Percentiles rank a stretch among this genome's conserved stretches.
phyloP scores from a whole-genome alignment of 192 early-diverging fungal genomes.

The Umbelopsis isabellina region DNA sequence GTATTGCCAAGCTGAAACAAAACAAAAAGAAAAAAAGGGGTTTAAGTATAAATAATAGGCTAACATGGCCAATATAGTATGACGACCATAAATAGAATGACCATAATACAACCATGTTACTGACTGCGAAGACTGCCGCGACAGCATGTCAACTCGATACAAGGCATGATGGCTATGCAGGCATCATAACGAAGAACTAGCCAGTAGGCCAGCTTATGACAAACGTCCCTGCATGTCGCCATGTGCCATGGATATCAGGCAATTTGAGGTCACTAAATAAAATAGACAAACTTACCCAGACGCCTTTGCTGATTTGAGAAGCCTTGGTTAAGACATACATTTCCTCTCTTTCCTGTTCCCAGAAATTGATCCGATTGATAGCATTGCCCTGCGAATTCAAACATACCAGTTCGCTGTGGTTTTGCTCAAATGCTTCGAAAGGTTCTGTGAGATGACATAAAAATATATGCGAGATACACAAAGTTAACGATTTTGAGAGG shows the following conservation, averaged over 20 bases:
- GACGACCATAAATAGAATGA: background rate
- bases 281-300: constrained; percentile 49
- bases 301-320: constrained; percentile 46
- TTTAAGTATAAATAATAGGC: background rate
- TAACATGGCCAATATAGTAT: background rate
- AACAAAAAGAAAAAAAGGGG: background rate
- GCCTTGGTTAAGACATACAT: constrained; percentile 51
- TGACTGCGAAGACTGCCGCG: too few relatives aligned
- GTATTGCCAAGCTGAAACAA: constrained; percentile 43
- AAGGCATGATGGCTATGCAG: too few relatives aligned
- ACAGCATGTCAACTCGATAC: too few relatives aligned
- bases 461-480: background rate
- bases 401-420: constrained; percentile 44
- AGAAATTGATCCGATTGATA: constrained; percentile 48
- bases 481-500: background rate
- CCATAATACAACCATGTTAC: too few relatives aligned
- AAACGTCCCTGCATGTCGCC: too few relatives aligned
- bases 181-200: too few relatives aligned
- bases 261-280: constrained; percentile 2
- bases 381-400: constrained; percentile 34
- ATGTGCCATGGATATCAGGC: too few relatives aligned
- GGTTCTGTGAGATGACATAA: constrained; percentile 36
- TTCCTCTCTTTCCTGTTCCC: constrained; percentile 54
- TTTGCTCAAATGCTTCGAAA: constrained; percentile 44
- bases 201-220: too few relatives aligned